phyloP scores from a whole-genome alignment of 257 asterid species.

The Nicotiana knightiana region DNA sequence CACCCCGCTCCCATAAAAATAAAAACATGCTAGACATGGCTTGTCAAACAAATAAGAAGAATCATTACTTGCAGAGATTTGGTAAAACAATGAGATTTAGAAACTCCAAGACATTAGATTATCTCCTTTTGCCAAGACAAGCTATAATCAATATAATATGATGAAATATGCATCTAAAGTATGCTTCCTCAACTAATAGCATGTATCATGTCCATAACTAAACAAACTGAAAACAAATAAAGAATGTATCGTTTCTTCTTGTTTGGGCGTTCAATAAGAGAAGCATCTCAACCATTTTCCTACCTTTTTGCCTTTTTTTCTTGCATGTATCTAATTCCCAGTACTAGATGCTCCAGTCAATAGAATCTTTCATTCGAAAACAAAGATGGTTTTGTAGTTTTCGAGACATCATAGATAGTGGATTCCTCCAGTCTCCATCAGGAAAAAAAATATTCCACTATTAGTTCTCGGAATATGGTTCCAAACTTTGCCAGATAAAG shows the following conservation, averaged over 20 bases:
- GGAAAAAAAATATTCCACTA: constrained; percentile 37
- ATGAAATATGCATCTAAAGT: neutral
- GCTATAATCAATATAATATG: neutral
- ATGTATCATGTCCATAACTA: neutral
- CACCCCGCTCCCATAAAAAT: too few relatives aligned
- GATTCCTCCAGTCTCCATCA: constrained; percentile 57
- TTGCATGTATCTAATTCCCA: constrained; percentile 35
- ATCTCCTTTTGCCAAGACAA: neutral
- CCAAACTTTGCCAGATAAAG: constrained; percentile 46
- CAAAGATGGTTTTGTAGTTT: constrained; percentile 30
- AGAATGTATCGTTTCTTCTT: constrained; percentile 23
- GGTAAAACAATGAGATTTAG: neutral
- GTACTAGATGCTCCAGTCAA: constrained; percentile 54
- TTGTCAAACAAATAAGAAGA: neutral
- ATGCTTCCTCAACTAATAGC: constrained; percentile 15
- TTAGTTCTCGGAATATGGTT: constrained; percentile 71
- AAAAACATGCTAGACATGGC: neutral
- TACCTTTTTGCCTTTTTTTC: constrained; percentile 6
- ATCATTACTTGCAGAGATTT: neutral
- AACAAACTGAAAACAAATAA: constrained; percentile 10
- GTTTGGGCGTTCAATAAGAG: constrained; percentile 26
- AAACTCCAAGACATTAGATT: neutral
- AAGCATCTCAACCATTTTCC: constrained; percentile 33
- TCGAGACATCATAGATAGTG: constrained; percentile 59
- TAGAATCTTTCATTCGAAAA: constrained; percentile 49